phyloP scores from a whole-genome alignment of 2,329 filamentous ascomycete genomes.

The Phoma sp. region DNA sequence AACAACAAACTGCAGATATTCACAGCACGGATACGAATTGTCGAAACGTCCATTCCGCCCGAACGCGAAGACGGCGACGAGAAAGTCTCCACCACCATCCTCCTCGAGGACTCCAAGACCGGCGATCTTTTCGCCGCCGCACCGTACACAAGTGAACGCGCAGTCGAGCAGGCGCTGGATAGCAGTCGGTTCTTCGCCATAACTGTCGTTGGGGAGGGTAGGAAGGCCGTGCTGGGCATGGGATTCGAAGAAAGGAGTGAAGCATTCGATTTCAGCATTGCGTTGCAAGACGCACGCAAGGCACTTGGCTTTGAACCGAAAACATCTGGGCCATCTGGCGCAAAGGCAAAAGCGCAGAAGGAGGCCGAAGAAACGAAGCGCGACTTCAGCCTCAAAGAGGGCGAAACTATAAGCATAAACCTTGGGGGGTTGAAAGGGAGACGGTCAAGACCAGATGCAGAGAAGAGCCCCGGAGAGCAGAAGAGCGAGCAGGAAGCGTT shows the following conservation, averaged over 20 bases:
- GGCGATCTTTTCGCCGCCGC: conserved; percentile 84
- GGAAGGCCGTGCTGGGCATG: conserved; percentile 80
- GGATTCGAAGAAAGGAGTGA: conserved; percentile 87
- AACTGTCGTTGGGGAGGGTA: conserved; percentile 75
- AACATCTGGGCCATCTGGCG: conserved; percentile 23
- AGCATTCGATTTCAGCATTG: conserved; percentile 84
- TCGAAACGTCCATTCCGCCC: conserved; percentile 71
- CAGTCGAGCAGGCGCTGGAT: conserved; percentile 80
- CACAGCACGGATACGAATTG: conserved; percentile 78
- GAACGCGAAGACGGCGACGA: conserved; percentile 52
- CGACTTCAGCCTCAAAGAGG: conserved; percentile 87
- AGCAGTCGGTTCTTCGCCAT: conserved; percentile 85
- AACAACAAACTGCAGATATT: conserved; percentile 77
- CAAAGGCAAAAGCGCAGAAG: conserved; percentile 40
- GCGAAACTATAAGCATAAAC: conserved; percentile 86
- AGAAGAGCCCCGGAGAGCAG: conserved; percentile 47
- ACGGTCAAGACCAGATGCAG: conserved; percentile 48
- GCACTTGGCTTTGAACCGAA: conserved; percentile 66
- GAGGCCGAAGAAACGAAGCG: conserved; percentile 62
- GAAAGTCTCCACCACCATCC: conserved; percentile 73
- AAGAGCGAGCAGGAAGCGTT: conserved; percentile 55
- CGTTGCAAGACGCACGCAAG: conserved; percentile 78
- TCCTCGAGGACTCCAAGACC: conserved; percentile 76
- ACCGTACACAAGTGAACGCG: conserved; percentile 70
- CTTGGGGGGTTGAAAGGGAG: conserved; percentile 65